phyloP scores from a whole-genome alignment of 2,329 filamentous ascomycete species.

The Clarireedia monteithiana region DNA sequence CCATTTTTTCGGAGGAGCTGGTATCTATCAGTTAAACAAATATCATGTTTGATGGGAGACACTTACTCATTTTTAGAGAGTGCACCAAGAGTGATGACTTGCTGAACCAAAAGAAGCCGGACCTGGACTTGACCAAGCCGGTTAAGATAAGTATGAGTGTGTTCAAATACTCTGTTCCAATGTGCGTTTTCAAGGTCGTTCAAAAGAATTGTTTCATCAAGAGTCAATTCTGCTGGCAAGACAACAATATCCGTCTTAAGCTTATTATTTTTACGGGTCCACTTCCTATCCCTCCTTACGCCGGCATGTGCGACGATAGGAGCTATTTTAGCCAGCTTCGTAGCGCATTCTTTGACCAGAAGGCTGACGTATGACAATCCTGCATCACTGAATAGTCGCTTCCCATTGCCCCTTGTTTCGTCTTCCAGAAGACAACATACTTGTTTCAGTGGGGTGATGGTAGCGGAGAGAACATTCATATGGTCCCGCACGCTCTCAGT shows the following conservation, averaged over 20 bases:
- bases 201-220: slow-evolving; percentile 16
- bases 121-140: slow-evolving; percentile 19
- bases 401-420: slow-evolving; percentile 6
- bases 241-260: slow-evolving; percentile 3
- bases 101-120: slow-evolving; percentile 20
- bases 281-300: slow-evolving; percentile 11
- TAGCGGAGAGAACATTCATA: slow-evolving; percentile 16
- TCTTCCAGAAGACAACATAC: slow-evolving; percentile 12
- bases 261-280: slow-evolving; percentile 10
- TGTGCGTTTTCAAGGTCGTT: slow-evolving; percentile 15
- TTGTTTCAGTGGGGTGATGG: slow-evolving; percentile 17
- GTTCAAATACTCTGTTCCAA: slow-evolving; percentile 7
- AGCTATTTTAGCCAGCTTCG: slow-evolving; percentile 12
- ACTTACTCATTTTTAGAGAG: slow-evolving; percentile 19
- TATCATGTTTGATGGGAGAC: background rate
- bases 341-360: slow-evolving; percentile 18
- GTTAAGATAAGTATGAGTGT: slow-evolving; percentile 6
- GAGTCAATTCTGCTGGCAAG: slow-evolving; percentile 4
- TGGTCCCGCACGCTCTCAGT: slow-evolving; percentile 13
- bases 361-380: slow-evolving; percentile 17
- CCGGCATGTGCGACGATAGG: slow-evolving; percentile 9
- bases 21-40: background rate
- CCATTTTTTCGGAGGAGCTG: slow-evolving; percentile 16
- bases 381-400: slow-evolving; percentile 16
- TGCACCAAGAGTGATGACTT: slow-evolving; percentile 17